Conservation (phyloP, 768 basidiomycete species). For the Podaxis carcinomalis region DNA sequence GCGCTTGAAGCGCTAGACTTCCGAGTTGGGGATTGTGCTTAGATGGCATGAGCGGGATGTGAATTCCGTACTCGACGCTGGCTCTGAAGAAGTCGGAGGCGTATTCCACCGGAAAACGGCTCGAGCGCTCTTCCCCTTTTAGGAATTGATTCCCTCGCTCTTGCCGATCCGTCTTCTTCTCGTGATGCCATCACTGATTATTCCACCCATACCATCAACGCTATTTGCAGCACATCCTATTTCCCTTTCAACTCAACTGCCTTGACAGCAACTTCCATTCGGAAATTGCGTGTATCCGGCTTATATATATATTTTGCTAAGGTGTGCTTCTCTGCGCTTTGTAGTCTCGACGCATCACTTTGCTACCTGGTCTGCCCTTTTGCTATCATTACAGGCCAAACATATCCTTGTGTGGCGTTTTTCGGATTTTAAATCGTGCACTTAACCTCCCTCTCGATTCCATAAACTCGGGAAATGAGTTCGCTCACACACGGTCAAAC, state of each 20-base stretch:
- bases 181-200: background rate
- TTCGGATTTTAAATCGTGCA: background rate
- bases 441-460: background rate
- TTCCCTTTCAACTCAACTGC: background rate
- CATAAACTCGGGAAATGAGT: background rate
- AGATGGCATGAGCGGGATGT: constrained; percentile 26
- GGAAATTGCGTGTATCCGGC: background rate
- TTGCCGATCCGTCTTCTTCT: background rate
- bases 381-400: background rate
- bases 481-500: background rate
- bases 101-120: background rate
- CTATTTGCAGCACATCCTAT: background rate
- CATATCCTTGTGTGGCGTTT: background rate
- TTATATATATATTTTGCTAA: background rate
- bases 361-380: background rate
- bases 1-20: constrained; percentile 66
- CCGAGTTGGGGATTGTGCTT: constrained; percentile 48
- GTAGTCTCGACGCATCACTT: background rate
- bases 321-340: background rate
- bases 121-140: background rate
- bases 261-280: background rate
- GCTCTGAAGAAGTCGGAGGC: background rate
- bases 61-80: background rate
- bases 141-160: background rate
- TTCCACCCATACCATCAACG: background rate